Evolutionary conservation across 2,329 filamentous ascomycete species (phyloP).

Genomic region (Rugonectria rugulosa): DNA sequence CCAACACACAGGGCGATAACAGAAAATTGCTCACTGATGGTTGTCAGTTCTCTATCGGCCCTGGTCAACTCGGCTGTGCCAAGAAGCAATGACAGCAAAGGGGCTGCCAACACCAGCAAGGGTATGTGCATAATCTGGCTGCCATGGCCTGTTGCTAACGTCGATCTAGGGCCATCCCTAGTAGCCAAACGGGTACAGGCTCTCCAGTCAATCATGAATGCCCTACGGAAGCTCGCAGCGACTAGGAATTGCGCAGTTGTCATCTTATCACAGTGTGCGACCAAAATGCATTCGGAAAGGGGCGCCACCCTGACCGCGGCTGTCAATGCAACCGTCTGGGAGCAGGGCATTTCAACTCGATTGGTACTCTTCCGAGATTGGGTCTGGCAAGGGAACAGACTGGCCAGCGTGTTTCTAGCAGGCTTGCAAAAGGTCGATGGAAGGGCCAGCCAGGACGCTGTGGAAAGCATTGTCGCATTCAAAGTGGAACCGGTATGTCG

Average conservation of each 20-base stretch:
- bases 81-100: constrained; percentile 55
- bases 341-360: constrained; percentile 75
- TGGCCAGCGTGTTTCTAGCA: constrained; percentile 63
- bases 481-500: constrained; percentile 53
- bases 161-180: constrained; percentile 43
- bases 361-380: constrained; percentile 84
- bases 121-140: constrained; percentile 40
- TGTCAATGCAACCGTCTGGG: constrained; percentile 80
- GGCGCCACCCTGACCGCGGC: constrained; percentile 77
- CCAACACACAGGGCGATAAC: constrained; percentile 72
- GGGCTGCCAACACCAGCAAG: constrained; percentile 48
- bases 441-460: constrained; percentile 48
- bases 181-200: constrained; percentile 57
- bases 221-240: constrained; percentile 78
- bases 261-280: constrained; percentile 80
- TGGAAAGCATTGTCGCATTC: constrained; percentile 59
- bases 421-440: constrained; percentile 73
- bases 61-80: constrained; percentile 81
- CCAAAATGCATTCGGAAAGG: constrained; percentile 74
- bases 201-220: constrained; percentile 70
- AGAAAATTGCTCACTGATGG: constrained; percentile 68
- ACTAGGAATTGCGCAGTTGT: constrained; percentile 77
- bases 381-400: constrained; percentile 57
- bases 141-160: constrained; percentile 17
- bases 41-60: constrained; percentile 81